Evolutionary conservation across 768 basidiomycete species (phyloP).

Genomic region (Leccinum arenicola): DNA sequence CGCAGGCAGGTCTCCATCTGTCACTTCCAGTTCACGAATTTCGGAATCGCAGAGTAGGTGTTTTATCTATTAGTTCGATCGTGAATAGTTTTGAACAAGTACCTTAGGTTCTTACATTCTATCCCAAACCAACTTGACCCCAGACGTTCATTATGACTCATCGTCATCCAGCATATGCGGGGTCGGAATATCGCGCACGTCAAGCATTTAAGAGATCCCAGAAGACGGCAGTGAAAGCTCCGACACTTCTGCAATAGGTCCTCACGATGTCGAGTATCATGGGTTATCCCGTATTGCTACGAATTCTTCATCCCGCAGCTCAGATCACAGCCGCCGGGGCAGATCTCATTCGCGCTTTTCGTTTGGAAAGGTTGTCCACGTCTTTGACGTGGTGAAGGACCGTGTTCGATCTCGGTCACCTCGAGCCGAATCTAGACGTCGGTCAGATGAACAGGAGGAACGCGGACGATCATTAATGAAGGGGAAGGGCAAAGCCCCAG

Average conservation of each 20-base stretch:
- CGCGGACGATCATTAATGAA: constrained; percentile 31
- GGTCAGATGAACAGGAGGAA: constrained; percentile 8
- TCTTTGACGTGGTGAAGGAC: constrained; percentile 42
- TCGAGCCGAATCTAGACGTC: constrained; percentile 9
- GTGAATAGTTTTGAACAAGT: not conserved
- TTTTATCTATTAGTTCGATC: not conserved
- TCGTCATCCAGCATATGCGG: constrained; percentile 6
- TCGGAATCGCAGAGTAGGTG: constrained; percentile 9
- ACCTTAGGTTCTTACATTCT: constrained; percentile 10
- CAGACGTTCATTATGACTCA: constrained; percentile 7
- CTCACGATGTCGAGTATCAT: constrained; percentile 8
- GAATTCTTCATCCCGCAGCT: constrained; percentile 13
- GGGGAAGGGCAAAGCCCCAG: constrained; percentile 29
- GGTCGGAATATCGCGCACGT: constrained; percentile 23
- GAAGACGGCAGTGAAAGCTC: constrained; percentile 30
- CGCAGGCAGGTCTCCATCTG: constrained; percentile 5
- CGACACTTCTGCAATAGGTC: constrained; percentile 1
- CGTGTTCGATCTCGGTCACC: constrained; percentile 50
- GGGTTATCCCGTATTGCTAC: constrained; percentile 15
- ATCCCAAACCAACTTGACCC: not conserved
- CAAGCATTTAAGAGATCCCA: constrained; percentile 40
- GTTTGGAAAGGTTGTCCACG: constrained; percentile 49
- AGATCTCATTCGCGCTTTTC: constrained; percentile 48
- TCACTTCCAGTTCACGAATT: constrained; percentile 10
- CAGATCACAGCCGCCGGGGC: constrained; percentile 28